Percentiles rank a stretch among this genome's conserved stretches.
These are phyloP conservation scores for Cladophialophora exuberans DNA, from an alignment of 2,329 filamentous ascomycete genomes.

Conservation along the genomic window DNA sequence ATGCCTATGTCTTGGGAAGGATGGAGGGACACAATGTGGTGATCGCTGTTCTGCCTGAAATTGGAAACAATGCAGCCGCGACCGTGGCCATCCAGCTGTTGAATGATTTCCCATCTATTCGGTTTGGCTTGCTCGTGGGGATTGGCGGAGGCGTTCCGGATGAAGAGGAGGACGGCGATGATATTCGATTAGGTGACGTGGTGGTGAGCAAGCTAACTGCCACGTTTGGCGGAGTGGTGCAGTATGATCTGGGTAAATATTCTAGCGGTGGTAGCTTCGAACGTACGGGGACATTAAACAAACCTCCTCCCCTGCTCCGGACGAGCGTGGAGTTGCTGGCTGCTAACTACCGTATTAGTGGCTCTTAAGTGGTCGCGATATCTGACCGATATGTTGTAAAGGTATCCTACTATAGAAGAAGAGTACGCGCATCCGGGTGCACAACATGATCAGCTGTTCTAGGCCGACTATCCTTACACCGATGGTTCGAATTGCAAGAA, in stretches of 20 bases:
- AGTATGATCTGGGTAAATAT: slow-evolving; percentile 31
- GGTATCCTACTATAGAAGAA: slow-evolving; percentile 3
- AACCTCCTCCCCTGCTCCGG: slow-evolving; percentile 24
- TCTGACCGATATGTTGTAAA: not conserved
- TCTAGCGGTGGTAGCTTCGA: slow-evolving; percentile 1
- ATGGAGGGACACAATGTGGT: slow-evolving; percentile 33
- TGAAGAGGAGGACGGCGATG: slow-evolving; percentile 14
- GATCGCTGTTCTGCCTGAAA: slow-evolving; percentile 28
- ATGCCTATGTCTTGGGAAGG: slow-evolving; percentile 27
- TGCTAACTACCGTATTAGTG: slow-evolving; percentile 10
- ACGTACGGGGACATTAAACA: slow-evolving; percentile 19
- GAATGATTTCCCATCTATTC: slow-evolving; percentile 31
- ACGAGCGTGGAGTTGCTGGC: slow-evolving; percentile 23
- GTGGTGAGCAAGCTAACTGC: slow-evolving; percentile 34
- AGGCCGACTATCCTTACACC: slow-evolving; percentile 4
- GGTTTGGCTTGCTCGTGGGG: slow-evolving; percentile 35
- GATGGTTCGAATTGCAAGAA: not conserved
- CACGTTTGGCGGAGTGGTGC: slow-evolving; percentile 32
- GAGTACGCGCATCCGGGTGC: slow-evolving; percentile 8
- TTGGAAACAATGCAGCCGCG: slow-evolving; percentile 30
- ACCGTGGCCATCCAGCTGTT: slow-evolving; percentile 28
- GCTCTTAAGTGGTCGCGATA: not conserved
- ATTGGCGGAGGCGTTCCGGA: slow-evolving; percentile 35
- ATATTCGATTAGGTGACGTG: slow-evolving; percentile 35
- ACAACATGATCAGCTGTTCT: slow-evolving; percentile 15